Percentiles rank a stretch among this genome's conserved stretches.
Conservation (phyloP, 176 grass and related monocot genomes). For the Stipa capillata region DNA sequence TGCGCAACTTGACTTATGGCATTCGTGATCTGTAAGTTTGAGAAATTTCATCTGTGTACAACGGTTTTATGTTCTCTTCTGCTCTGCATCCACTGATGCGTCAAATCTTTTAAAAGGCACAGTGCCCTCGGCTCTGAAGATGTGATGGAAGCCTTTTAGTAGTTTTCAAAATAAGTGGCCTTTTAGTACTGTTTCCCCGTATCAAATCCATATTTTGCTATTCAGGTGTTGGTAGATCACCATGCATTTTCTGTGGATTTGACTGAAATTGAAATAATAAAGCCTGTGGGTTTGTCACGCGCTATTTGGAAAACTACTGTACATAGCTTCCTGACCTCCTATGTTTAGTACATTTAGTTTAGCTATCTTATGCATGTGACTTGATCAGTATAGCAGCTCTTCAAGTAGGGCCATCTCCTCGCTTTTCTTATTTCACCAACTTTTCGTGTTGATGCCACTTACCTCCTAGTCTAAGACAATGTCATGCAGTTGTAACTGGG, state of each 20-base stretch:
- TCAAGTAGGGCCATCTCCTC: background rate
- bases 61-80: background rate
- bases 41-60: background rate
- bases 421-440: background rate
- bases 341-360: background rate
- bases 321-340: background rate
- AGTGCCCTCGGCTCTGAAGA: background rate
- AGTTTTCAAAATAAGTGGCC: no score
- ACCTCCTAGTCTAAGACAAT: background rate
- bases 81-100: background rate
- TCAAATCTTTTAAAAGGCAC: background rate
- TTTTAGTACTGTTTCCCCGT: background rate
- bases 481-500: constrained; percentile 71
- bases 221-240: background rate
- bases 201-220: background rate
- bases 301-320: background rate
- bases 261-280: background rate
- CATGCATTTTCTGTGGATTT: background rate
- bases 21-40: background rate
- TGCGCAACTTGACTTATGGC: background rate
- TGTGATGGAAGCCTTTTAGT: background rate
- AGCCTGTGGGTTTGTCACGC: background rate
- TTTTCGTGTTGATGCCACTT: background rate
- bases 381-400: background rate
- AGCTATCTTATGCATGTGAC: background rate